phyloP scores from a whole-genome alignment of 305 asterid genomes.

The Lippia alba region DNA sequence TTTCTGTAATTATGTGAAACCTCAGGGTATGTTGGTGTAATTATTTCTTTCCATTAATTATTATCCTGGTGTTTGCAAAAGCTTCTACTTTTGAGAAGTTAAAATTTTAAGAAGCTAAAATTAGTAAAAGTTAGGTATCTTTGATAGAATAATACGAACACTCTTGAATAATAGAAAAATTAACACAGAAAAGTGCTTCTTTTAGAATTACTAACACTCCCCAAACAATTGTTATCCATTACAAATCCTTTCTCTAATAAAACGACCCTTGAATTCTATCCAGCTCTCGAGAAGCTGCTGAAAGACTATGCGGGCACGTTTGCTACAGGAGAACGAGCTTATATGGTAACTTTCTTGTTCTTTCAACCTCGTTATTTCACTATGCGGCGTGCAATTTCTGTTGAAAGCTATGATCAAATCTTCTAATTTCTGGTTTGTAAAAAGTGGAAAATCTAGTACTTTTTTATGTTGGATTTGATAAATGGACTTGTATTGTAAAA shows the following conservation, averaged over 20 bases:
- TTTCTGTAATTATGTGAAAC: too few relatives aligned
- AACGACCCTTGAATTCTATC: not conserved
- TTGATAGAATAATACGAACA: too few relatives aligned
- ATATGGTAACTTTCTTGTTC: slow-evolving; percentile 50
- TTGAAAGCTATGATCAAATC: slow-evolving; percentile 7
- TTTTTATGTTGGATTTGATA: not conserved
- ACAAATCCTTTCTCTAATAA: not conserved
- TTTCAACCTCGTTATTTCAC: not conserved
- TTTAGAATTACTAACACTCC: too few relatives aligned
- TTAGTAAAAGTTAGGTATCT: too few relatives aligned
- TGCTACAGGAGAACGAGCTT: slow-evolving; percentile 66
- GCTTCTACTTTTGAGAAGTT: too few relatives aligned
- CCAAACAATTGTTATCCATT: not conserved
- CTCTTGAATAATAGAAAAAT: too few relatives aligned
- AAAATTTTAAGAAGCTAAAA: too few relatives aligned
- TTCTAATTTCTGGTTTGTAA: not conserved
- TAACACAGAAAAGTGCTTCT: too few relatives aligned
- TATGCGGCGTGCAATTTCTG: not conserved
- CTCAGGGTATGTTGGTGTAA: too few relatives aligned
- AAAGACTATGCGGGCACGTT: slow-evolving; percentile 46
- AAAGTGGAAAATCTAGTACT: too few relatives aligned
- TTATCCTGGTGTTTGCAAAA: too few relatives aligned
- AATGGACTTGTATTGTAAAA: not conserved
- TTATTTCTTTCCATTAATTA: too few relatives aligned
- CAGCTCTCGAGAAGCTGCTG: slow-evolving; percentile 83